These are phyloP conservation scores for Aspergillus bridgeri DNA, from an alignment of 495 filamentous ascomycete species.

Conservation along the genomic window DNA sequence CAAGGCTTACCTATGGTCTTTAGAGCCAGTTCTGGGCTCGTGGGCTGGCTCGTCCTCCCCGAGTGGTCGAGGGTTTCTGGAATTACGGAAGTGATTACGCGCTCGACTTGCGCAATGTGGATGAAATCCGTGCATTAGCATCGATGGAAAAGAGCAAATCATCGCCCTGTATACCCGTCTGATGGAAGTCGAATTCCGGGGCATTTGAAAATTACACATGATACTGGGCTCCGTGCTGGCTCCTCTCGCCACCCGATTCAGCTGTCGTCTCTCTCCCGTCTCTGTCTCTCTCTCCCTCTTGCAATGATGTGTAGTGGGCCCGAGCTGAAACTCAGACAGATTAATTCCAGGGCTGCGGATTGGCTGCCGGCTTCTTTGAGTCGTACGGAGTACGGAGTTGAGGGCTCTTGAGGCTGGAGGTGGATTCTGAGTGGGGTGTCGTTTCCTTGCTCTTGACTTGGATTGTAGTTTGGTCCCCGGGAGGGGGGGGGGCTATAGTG, in stretches of 20 bases:
- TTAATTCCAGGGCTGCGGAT: conserved; percentile 1
- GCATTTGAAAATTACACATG: no score
- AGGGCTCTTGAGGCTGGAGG: not conserved
- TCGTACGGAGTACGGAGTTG: not conserved
- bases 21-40: no score
- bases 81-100: not conserved
- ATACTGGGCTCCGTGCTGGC: no score
- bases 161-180: not conserved
- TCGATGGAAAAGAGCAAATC: not conserved
- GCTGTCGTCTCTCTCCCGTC: conserved; percentile 9
- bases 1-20: no score
- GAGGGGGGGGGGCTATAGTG: no score
- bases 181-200: not conserved
- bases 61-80: not conserved
- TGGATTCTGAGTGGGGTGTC: not conserved
- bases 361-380: not conserved
- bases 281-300: no score
- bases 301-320: conserved; percentile 7
- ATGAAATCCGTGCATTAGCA: not conserved
- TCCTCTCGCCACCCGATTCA: conserved; percentile 19
- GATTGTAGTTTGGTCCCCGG: no score
- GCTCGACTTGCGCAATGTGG: not conserved
- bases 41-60: not conserved
- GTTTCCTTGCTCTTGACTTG: not conserved
- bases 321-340: not conserved